Evolutionary conservation across 192 early-diverging fungal species (phyloP).

Genomic region (Entomortierella chlamydospora): DNA sequence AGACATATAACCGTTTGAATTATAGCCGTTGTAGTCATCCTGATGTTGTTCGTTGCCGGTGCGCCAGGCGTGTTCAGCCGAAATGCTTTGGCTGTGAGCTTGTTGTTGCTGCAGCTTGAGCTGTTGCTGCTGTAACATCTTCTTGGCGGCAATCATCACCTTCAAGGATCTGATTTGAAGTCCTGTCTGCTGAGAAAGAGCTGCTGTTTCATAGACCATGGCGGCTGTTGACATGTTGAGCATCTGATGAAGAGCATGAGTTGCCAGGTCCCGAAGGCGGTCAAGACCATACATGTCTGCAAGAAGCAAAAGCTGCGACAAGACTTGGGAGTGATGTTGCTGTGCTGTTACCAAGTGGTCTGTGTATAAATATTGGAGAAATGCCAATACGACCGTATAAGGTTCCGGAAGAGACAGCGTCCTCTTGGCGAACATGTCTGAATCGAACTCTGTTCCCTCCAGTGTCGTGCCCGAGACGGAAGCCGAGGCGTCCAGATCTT

Average conservation of each 20-base stretch:
- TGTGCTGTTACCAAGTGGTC: conserved; percentile 72
- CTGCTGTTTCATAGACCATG: conserved; percentile 74
- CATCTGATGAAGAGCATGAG: conserved; percentile 69
- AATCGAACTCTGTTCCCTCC: conserved; percentile 33
- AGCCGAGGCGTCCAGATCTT: conserved; percentile 39
- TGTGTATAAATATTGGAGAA: conserved; percentile 77
- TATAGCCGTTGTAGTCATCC: neutral
- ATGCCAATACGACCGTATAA: conserved; percentile 64
- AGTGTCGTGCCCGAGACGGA: neutral
- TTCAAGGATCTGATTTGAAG: conserved; percentile 69
- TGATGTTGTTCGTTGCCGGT: neutral
- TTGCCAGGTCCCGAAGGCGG: conserved; percentile 66
- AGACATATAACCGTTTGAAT: conserved; percentile 18
- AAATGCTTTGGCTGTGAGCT: conserved; percentile 39
- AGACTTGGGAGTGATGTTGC: conserved; percentile 70
- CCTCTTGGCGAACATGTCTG: conserved; percentile 56
- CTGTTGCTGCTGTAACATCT: conserved; percentile 61
- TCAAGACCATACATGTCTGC: conserved; percentile 70
- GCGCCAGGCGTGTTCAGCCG: conserved; percentile 41
- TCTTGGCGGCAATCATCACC: conserved; percentile 66
- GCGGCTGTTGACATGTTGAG: conserved; percentile 70
- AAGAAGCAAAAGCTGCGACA: conserved; percentile 70
- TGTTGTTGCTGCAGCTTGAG: conserved; percentile 55
- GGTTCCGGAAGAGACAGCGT: conserved; percentile 59
- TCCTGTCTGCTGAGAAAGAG: conserved; percentile 68